These are phyloP conservation scores for Aspergillus amoenus DNA, from an alignment of 2,329 filamentous ascomycete genomes.

Conservation along the genomic window DNA sequence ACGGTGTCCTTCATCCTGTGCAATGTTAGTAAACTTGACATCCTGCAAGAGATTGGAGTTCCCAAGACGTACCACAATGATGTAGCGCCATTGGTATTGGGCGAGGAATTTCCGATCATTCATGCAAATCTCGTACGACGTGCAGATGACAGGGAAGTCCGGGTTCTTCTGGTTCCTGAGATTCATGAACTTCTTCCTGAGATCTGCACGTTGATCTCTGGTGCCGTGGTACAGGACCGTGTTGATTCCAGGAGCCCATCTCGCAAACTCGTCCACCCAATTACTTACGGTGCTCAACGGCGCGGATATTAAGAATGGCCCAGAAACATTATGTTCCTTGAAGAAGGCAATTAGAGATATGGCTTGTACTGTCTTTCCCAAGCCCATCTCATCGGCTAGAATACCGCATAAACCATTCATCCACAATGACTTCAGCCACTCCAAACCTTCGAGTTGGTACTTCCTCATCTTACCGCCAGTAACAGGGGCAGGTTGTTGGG, in stretches of 20 bases:
- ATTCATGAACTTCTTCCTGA: slow-evolving; percentile 72
- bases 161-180: slow-evolving; percentile 63
- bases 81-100: slow-evolving; percentile 92
- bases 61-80: slow-evolving; percentile 69
- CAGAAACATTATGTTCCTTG: slow-evolving; percentile 81
- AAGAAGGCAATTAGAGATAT: slow-evolving; percentile 85
- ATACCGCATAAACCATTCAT: slow-evolving; percentile 93
- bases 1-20: slow-evolving; percentile 86
- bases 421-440: slow-evolving; percentile 81
- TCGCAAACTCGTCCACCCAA: slow-evolving; percentile 91
- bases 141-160: slow-evolving; percentile 88
- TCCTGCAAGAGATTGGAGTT: neutral
- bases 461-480: slow-evolving; percentile 86
- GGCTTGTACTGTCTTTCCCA: slow-evolving; percentile 89
- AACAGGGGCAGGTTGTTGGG: slow-evolving; percentile 80
- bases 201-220: slow-evolving; percentile 70
- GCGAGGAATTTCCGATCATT: slow-evolving; percentile 79
- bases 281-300: slow-evolving; percentile 90
- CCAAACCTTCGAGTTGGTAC: slow-evolving; percentile 90
- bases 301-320: slow-evolving; percentile 86
- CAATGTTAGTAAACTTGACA: slow-evolving; percentile 14
- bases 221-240: slow-evolving; percentile 89
- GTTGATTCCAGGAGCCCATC: slow-evolving; percentile 86
- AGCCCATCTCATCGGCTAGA: slow-evolving; percentile 89
- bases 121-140: slow-evolving; percentile 94